These are phyloP conservation scores for Pyrus betulifolia DNA, from an alignment of 306 rosid genomes.

Conservation along the genomic window DNA sequence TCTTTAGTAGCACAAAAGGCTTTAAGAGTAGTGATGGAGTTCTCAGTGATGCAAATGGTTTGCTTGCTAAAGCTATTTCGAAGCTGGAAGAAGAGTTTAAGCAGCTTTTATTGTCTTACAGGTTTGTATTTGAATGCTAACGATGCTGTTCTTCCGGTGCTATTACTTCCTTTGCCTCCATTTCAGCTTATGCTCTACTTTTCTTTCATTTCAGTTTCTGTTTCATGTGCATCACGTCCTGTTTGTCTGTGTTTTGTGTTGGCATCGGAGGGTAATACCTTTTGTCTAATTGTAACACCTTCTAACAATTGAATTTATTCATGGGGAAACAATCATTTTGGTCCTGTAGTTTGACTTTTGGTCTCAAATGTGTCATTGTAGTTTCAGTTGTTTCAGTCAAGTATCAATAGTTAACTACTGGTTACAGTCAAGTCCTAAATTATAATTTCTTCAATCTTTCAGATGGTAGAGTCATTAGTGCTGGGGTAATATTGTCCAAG, in stretches of 20 bases:
- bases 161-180: neutral
- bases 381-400: neutral
- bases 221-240: neutral
- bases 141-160: neutral
- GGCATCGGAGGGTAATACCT: neutral
- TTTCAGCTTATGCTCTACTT: neutral
- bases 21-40: slow-evolving; percentile 67
- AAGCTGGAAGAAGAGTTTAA: slow-evolving; percentile 87
- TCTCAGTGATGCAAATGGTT: slow-evolving; percentile 55
- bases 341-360: neutral
- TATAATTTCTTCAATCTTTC: neutral
- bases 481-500: neutral
- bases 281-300: too few relatives aligned
- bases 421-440: neutral
- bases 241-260: neutral
- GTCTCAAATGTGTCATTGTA: neutral
- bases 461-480: neutral
- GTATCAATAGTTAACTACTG: neutral
- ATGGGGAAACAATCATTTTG: neutral
- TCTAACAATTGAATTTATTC: too few relatives aligned
- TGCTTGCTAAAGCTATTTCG: slow-evolving; percentile 76
- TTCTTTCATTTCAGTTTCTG: neutral
- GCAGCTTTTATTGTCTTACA: slow-evolving; percentile 62
- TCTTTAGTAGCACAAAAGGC: slow-evolving; percentile 63
- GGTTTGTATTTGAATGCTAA: slow-evolving; percentile 40